These are phyloP conservation scores for Kodamaea derodonti DNA, from an alignment of 1,139 yeast genomes.

Conservation along the genomic window DNA sequence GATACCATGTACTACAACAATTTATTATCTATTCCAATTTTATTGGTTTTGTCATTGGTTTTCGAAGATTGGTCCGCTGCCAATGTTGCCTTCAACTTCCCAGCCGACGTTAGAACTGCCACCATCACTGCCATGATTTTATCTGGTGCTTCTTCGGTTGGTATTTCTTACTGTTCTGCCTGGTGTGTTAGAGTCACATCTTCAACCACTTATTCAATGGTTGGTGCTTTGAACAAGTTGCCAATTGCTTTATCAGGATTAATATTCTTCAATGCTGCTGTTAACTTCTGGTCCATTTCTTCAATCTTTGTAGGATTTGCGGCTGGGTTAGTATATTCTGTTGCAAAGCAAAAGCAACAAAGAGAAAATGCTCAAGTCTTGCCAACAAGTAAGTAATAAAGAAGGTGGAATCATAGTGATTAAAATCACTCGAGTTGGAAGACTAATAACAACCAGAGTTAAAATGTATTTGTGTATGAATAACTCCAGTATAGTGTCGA, in stretches of 20 bases:
- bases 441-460: no score
- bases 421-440: no score
- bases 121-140: slow-evolving; percentile 79
- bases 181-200: slow-evolving; percentile 99
- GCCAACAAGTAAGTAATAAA: slow-evolving; percentile 25
- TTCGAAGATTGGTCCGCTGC: slow-evolving; percentile 91
- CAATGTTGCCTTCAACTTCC: slow-evolving; percentile 76
- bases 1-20: slow-evolving; percentile 99
- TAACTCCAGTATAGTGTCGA: no score
- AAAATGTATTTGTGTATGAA: no score
- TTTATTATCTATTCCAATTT: slow-evolving; percentile 84
- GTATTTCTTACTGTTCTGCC: slow-evolving; percentile 96
- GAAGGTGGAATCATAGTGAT: not conserved
- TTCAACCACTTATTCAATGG: slow-evolving; percentile 97
- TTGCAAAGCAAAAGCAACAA: slow-evolving; percentile 77
- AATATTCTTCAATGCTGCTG: slow-evolving; percentile 90
- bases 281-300: slow-evolving; percentile 84
- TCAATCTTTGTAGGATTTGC: slow-evolving; percentile 90
- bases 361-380: slow-evolving; percentile 43
- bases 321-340: slow-evolving; percentile 93
- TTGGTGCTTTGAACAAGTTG: slow-evolving; percentile 95
- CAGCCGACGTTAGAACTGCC: slow-evolving; percentile 60
- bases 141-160: slow-evolving; percentile 91
- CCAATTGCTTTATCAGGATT: slow-evolving; percentile 96
- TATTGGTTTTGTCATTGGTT: slow-evolving; percentile 66